These are phyloP conservation scores for Microglena sp. DNA, from an alignment of 139 green algal species.

Conservation along the genomic window DNA sequence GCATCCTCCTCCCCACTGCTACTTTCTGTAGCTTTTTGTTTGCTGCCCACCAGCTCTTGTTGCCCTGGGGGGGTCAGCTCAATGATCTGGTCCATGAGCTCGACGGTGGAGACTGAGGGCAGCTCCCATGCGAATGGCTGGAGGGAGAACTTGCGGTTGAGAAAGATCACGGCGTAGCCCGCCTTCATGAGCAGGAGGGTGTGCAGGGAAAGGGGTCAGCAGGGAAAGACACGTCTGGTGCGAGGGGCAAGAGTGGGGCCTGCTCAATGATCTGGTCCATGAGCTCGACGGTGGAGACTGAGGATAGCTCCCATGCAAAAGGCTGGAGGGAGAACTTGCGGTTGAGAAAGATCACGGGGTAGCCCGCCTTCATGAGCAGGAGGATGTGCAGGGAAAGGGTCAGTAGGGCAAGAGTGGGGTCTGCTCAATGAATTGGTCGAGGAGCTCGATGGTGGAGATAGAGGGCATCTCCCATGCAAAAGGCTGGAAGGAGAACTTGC, in stretches of 20 bases:
- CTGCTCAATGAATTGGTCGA: no score
- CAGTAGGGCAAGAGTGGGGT: no score
- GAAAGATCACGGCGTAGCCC: conserved; percentile 90
- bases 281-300: conserved; percentile 16
- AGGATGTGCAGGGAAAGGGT: no score
- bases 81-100: conserved; percentile 13
- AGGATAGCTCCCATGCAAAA: conserved; percentile 51
- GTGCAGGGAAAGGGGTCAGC: no score
- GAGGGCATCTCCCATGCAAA: conserved; percentile 52
- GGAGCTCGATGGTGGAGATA: conserved; percentile 16
- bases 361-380: conserved; percentile 75
- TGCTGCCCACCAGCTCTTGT: no score
- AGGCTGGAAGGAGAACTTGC: conserved; percentile 70
- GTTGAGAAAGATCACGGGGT: conserved; percentile 88
- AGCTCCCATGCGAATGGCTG: conserved; percentile 72
- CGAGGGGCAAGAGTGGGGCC: no score
- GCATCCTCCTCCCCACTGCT: no score
- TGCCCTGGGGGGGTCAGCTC: no score
- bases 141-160: conserved; percentile 65
- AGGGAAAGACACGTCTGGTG: no score
- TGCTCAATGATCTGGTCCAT: no score
- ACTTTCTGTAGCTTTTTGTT: no score
- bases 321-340: conserved; percentile 71
- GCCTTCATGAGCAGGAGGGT: no score
- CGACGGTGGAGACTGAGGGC: conserved; percentile 18